These are phyloP conservation scores for Leptomonas seymouri DNA, from an alignment of 208 protist genomes.

Conservation along the genomic window DNA sequence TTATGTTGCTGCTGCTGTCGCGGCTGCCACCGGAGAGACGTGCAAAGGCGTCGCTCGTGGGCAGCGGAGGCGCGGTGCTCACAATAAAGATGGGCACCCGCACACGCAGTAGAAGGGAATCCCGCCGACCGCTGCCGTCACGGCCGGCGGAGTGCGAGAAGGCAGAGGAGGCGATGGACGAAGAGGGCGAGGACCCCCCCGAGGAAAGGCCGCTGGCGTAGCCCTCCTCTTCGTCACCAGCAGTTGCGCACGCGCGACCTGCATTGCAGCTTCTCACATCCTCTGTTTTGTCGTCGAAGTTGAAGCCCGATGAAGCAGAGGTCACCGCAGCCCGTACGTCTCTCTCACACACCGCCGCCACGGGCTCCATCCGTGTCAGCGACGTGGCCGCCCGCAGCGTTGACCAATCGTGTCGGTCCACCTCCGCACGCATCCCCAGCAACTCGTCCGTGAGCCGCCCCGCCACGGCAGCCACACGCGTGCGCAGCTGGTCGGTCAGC, in stretches of 20 bases:
- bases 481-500: constrained; percentile 14
- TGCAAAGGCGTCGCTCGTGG: neutral
- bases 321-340: no score
- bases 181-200: neutral
- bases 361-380: constrained; percentile 28
- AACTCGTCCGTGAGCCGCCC: constrained; percentile 31
- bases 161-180: neutral
- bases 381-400: constrained; percentile 16
- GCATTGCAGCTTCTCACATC: no score
- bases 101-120: constrained; percentile 25
- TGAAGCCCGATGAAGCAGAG: no score
- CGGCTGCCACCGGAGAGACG: neutral
- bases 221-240: no score
- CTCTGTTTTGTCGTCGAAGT: neutral
- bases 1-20: neutral
- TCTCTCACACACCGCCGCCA: neutral
- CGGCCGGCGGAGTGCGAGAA: constrained; percentile 1
- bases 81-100: constrained; percentile 28
- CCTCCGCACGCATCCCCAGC: constrained; percentile 22
- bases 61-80: constrained; percentile 13
- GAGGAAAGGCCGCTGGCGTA: no score
- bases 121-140: neutral
- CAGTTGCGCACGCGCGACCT: no score
- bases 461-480: constrained; percentile 3
- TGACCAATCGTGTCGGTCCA: constrained; percentile 25